phyloP scores from a whole-genome alignment of 441 rosid genomes.

The Gossypium laxum region DNA sequence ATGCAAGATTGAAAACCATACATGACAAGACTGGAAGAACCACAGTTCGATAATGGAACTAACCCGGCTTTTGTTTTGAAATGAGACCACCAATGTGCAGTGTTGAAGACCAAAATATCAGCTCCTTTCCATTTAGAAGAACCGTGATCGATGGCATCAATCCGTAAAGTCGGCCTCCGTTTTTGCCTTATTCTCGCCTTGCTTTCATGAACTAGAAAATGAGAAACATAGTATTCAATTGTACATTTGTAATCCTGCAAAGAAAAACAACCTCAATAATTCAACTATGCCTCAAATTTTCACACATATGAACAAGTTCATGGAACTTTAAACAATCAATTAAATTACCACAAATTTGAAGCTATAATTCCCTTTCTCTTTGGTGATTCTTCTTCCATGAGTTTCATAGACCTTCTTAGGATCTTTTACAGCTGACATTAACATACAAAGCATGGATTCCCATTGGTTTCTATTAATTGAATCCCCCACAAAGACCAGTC shows the following conservation, averaged over 20 bases:
- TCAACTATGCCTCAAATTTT: slow-evolving; percentile 2
- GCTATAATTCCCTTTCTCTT: slow-evolving; percentile 74
- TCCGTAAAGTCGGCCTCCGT: slow-evolving; percentile 58
- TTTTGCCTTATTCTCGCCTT: slow-evolving; percentile 64
- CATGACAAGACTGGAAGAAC: neutral
- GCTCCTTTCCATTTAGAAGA: slow-evolving; percentile 92
- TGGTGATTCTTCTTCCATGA: slow-evolving; percentile 67
- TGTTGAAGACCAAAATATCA: slow-evolving; percentile 71
- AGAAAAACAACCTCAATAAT: slow-evolving; percentile 11
- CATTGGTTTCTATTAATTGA: slow-evolving; percentile 89
- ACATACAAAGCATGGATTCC: slow-evolving; percentile 85
- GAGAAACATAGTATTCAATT: slow-evolving; percentile 55
- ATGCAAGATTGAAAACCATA: neutral
- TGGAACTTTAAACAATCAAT: neutral
- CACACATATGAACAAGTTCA: too few relatives aligned
- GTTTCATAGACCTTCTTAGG: slow-evolving; percentile 74
- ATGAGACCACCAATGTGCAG: slow-evolving; percentile 98
- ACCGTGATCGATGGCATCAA: slow-evolving; percentile 70
- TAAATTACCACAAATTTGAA: slow-evolving; percentile 65
- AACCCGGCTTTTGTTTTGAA: slow-evolving; percentile 86
- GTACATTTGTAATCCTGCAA: slow-evolving; percentile 75
- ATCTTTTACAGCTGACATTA: slow-evolving; percentile 62
- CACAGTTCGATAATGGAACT: slow-evolving; percentile 18
- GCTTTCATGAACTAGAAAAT: slow-evolving; percentile 74
- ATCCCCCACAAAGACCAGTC: slow-evolving; percentile 89